Base-by-base conservation (phyloP, 2,329 filamentous ascomycete species). In the Drechslerella coelobrocha region DNA sequence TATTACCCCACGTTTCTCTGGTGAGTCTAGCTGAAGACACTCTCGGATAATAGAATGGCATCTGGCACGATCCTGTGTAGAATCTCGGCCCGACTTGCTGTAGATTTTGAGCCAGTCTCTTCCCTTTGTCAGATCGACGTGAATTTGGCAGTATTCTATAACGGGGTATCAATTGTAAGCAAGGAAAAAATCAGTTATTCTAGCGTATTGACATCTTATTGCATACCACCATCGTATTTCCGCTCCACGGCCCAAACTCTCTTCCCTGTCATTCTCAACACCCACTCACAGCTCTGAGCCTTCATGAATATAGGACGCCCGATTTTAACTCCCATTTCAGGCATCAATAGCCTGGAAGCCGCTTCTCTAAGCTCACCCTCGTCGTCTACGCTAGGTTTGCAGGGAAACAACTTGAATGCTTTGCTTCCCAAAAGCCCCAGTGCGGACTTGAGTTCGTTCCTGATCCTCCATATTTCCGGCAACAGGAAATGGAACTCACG, bases 51-150 rank as follows among this genome's bases (percentile, higher is more conserved):
- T 83, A 1, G 83, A 82, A 60, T 56, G 29, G 6, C 61, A 57
- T 23, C 81, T 81, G 9, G 78, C 74, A 31, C 89, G 84, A 77
- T 96, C 92, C 55, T 80, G 77, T 0, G 91, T 96, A 47, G 91
- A 93, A 74, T 96, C 90, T 77, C 94, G 95, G 65, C 92, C 91
- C 75, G 91, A 94, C 77, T 96, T 97, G 8, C 91, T 95, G 77
- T 94, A 96, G 27, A 96, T 93, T 73, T 89, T 88, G 26, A 96
- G 86, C 51, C 82, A 84, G 0, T 65, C 77, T 50, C 12, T 61
- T 14, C 80, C 80, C 53, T 84, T 85, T 7, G 81, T 80, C 5
- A 90, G 80, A 76, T 95, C 86, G 39, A 96, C 81, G 75, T 96
- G 92, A 27, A 96, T 86, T 77, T 96, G 92, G 74, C 90, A 95